Evolutionary conservation across 164 flowering plant genomes (phyloP).

Genomic region (Stephania japonica): DNA sequence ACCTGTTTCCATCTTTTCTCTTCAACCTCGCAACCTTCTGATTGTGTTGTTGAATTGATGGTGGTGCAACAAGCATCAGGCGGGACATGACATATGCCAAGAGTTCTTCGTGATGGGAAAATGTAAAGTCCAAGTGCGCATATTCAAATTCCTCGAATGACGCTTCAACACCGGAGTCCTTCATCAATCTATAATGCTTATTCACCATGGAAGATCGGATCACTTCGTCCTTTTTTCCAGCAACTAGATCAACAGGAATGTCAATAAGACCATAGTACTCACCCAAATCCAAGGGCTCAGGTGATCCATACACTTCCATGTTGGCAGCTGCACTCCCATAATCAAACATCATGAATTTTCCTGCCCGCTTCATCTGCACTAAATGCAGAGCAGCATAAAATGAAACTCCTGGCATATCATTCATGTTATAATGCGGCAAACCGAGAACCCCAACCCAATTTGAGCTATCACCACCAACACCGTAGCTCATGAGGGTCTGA

Average conservation of each 20-base stretch:
- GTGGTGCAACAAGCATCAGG: constrained; percentile 51
- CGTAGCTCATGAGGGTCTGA: constrained; percentile 87
- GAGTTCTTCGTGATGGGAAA: constrained; percentile 86
- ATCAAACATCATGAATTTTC: constrained; percentile 75
- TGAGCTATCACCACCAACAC: constrained; percentile 96
- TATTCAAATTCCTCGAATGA: constrained; percentile 76
- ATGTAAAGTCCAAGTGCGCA: constrained; percentile 92
- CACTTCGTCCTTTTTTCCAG: constrained; percentile 79
- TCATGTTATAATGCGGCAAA: constrained; percentile 89
- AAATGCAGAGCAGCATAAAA: constrained; percentile 74
- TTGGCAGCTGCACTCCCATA: constrained; percentile 68
- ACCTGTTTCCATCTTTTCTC: constrained; percentile 25
- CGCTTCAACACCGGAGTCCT: constrained; percentile 55
- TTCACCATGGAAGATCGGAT: constrained; percentile 78
- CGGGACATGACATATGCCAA: constrained; percentile 85
- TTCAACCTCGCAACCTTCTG: constrained; percentile 29
- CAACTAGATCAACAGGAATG: constrained; percentile 88
- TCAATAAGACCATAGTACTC: constrained; percentile 66
- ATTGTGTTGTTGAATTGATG: constrained; percentile 19
- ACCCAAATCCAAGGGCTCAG: constrained; percentile 80
- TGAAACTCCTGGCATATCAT: constrained; percentile 97
- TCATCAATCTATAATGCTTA: constrained; percentile 76
- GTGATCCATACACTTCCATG: constrained; percentile 61
- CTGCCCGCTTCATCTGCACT: constrained; percentile 75
- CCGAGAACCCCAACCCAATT: constrained; percentile 94